Evolutionary conservation across 177 flowering plant genomes (phyloP).

Genomic region (Tripterygium wilfordii): DNA sequence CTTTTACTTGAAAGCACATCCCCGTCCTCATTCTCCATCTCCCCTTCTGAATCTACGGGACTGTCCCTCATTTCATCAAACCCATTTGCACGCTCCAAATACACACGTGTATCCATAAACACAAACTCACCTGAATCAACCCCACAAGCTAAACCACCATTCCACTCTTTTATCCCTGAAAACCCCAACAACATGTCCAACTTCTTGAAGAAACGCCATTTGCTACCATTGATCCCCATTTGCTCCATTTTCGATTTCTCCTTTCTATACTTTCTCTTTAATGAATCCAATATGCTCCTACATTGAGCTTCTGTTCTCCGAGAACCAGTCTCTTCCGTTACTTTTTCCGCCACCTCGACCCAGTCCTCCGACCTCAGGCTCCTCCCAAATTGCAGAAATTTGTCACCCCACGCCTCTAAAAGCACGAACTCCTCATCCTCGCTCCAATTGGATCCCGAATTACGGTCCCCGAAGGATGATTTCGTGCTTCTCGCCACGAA

Average conservation of each 20-base stretch:
- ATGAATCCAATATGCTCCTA: slow-evolving; percentile 55
- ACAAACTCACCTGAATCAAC: slow-evolving; percentile 92
- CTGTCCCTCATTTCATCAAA: slow-evolving; percentile 95
- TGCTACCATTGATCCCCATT: slow-evolving; percentile 30
- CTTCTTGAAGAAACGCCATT: slow-evolving; percentile 78
- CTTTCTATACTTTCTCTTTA: slow-evolving; percentile 86
- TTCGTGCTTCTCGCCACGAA: slow-evolving; percentile 31
- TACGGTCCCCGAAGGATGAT: slow-evolving; percentile 25
- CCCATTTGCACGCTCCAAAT: slow-evolving; percentile 68
- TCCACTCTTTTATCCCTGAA: slow-evolving; percentile 22
- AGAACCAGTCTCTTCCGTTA: slow-evolving; percentile 37
- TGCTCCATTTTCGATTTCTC: slow-evolving; percentile 51
- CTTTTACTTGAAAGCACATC: slow-evolving; percentile 16
- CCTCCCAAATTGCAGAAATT: slow-evolving; percentile 73
- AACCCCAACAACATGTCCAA: slow-evolving; percentile 68
- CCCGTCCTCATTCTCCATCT: slow-evolving; percentile 30
- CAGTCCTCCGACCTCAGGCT: slow-evolving; percentile 85
- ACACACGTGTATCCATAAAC: slow-evolving; percentile 68
- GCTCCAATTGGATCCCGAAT: slow-evolving; percentile 32
- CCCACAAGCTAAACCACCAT: slow-evolving; percentile 70
- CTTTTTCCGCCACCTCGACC: slow-evolving; percentile 81
- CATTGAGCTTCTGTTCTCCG: slow-evolving; percentile 59
- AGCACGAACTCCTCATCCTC: slow-evolving; percentile 57
- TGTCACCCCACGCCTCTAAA: slow-evolving; percentile 84
- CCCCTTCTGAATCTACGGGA: slow-evolving; percentile 63